Percentiles rank a stretch among this genome's conserved stretches.
Evolutionary conservation across 495 filamentous ascomycete species (phyloP).

Genomic region (Penicillium coffeae): DNA sequence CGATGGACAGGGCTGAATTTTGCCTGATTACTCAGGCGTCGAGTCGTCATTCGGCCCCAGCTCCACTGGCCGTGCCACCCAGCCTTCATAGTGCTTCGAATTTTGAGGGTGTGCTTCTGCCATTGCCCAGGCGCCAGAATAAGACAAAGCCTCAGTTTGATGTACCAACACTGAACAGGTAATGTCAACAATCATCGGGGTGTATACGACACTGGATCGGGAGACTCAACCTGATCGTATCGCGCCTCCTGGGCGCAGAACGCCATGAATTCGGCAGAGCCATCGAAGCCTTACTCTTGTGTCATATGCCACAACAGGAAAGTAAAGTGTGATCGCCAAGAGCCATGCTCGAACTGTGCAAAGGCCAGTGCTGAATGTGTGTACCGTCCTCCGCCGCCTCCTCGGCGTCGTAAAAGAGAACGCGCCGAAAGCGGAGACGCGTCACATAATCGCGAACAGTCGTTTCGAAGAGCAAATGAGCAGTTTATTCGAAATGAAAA

Average conservation of each 20-base stretch:
- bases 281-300: conserved; percentile 48
- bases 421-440: conserved; percentile 38
- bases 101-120: no score
- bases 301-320: conserved; percentile 64
- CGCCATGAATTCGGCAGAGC: conserved; percentile 6
- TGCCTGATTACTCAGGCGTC: background rate
- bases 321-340: conserved; percentile 62
- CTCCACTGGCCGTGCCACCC: no score
- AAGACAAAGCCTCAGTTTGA: no score
- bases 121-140: no score
- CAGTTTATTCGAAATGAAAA: background rate
- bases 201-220: no score
- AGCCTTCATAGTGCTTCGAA: no score
- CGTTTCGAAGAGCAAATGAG: background rate
- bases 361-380: conserved; percentile 58
- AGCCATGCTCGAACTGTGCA: conserved; percentile 62
- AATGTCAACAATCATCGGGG: no score
- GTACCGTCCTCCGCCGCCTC: conserved; percentile 54
- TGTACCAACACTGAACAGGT: no score
- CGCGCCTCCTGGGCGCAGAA: background rate
- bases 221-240: background rate
- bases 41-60: background rate
- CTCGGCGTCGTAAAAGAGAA: conserved; percentile 57
- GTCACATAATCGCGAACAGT: conserved; percentile 27
- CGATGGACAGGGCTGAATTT: background rate